A percentile compares a stretch with the other conserved stretches of the same genome.
phyloP scores from a whole-genome alignment of 2,329 filamentous ascomycete genomes.

The Emergomyces pasteurianus region DNA sequence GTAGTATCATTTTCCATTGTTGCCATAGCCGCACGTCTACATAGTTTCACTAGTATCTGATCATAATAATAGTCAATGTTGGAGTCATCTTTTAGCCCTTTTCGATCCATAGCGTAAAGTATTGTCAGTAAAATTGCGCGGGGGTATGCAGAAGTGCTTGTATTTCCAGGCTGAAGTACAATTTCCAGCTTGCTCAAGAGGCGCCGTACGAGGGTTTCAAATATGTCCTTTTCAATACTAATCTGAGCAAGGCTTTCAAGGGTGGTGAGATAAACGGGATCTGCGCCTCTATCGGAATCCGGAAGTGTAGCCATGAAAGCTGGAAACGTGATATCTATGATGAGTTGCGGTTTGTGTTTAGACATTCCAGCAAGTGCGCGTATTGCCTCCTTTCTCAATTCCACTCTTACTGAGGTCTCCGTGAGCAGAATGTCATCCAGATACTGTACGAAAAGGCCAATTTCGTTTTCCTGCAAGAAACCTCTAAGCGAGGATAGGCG shows the following conservation, averaged over 20 bases:
- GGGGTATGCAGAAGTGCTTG: slow-evolving; percentile 42
- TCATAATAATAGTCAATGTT: slow-evolving; percentile 37
- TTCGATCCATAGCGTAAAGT: slow-evolving; percentile 48
- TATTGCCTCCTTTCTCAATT: slow-evolving; percentile 48
- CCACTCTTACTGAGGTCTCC: slow-evolving; percentile 43
- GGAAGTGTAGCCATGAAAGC: slow-evolving; percentile 54
- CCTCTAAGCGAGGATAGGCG: slow-evolving; percentile 34
- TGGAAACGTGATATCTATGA: slow-evolving; percentile 54
- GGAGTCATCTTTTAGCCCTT: slow-evolving; percentile 31
- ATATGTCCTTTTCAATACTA: slow-evolving; percentile 49
- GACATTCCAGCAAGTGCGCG: slow-evolving; percentile 49
- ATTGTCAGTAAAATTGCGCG: slow-evolving; percentile 48
- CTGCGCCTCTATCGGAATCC: slow-evolving; percentile 39
- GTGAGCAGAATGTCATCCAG: slow-evolving; percentile 51
- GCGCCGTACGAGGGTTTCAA: slow-evolving; percentile 50
- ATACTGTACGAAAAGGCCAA: slow-evolving; percentile 43
- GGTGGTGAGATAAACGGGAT: slow-evolving; percentile 38
- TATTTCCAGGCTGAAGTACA: slow-evolving; percentile 38
- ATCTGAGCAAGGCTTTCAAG: slow-evolving; percentile 55
- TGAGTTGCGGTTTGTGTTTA: slow-evolving; percentile 47
- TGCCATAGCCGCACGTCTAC: slow-evolving; percentile 26
- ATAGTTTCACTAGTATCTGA: slow-evolving; percentile 39
- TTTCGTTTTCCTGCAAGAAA: slow-evolving; percentile 41
- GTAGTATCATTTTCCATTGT: slow-evolving; percentile 24
- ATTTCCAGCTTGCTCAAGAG: slow-evolving; percentile 51